Conservation (phyloP, 305 asterid genomes). For the Lippia alba region DNA sequence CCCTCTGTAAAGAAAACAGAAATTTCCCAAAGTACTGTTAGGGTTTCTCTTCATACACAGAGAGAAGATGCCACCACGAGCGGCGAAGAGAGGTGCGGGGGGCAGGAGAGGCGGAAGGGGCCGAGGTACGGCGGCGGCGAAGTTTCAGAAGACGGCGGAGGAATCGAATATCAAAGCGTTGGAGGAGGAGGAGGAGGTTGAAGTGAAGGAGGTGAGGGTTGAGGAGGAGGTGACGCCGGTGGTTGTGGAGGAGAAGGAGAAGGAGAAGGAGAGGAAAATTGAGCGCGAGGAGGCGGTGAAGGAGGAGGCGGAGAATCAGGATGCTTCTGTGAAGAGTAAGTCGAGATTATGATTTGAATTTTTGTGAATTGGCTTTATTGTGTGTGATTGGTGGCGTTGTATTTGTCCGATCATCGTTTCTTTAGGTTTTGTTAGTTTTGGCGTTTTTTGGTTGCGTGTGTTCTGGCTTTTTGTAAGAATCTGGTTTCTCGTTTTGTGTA, state of each 20-base stretch:
- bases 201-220: slow-evolving; percentile 31
- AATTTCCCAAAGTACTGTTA: not conserved
- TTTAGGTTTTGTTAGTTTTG: too few relatives aligned
- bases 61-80: slow-evolving; percentile 68
- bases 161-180: slow-evolving; percentile 43
- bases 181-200: slow-evolving; percentile 40
- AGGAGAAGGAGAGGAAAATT: slow-evolving; percentile 36
- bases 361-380: not conserved
- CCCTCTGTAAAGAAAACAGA: not conserved
- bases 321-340: slow-evolving; percentile 46
- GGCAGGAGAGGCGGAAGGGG: slow-evolving; percentile 60
- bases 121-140: slow-evolving; percentile 48
- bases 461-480: not conserved
- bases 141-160: slow-evolving; percentile 40
- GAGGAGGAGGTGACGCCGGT: slow-evolving; percentile 34
- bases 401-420: not conserved
- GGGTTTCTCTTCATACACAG: not conserved
- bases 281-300: slow-evolving; percentile 41
- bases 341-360: slow-evolving; percentile 1
- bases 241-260: slow-evolving; percentile 31
- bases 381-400: not conserved
- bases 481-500: not conserved
- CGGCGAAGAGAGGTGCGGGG: slow-evolving; percentile 78
- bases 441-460: not conserved
- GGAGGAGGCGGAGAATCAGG: slow-evolving; percentile 26